Evolutionary conservation across 768 basidiomycete genomes (phyloP).

Genomic region (Hericium alpestre): DNA sequence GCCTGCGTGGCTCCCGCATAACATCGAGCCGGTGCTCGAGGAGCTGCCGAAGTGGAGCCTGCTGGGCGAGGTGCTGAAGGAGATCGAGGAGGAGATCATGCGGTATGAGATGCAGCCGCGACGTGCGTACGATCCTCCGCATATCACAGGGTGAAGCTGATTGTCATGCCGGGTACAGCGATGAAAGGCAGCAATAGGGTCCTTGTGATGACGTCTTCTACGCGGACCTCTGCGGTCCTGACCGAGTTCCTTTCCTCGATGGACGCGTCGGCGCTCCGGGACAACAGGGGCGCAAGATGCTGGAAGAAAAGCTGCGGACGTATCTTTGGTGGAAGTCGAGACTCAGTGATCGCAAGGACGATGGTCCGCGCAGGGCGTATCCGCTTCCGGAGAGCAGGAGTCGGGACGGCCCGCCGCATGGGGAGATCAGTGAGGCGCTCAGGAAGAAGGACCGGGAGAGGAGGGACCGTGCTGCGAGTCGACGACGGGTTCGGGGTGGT

Average conservation of each 20-base stretch:
- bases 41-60: conserved; percentile 93
- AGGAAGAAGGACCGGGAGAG: conserved; percentile 65
- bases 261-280: conserved; percentile 47
- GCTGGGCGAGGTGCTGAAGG: conserved; percentile 74
- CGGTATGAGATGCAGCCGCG: conserved; percentile 37
- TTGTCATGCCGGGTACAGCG: conserved; percentile 7
- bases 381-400: conserved; percentile 16
- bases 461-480: conserved; percentile 46
- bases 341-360: conserved; percentile 26
- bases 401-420: conserved; percentile 12
- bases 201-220: conserved; percentile 81
- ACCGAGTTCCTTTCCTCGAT: conserved; percentile 70
- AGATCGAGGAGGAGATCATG: conserved; percentile 81
- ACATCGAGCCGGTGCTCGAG: conserved; percentile 80
- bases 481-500: conserved; percentile 73
- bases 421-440: conserved; percentile 58
- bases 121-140: neutral
- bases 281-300: conserved; percentile 60
- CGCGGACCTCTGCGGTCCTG: conserved; percentile 61
- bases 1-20: conserved; percentile 59
- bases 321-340: conserved; percentile 80
- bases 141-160: no score
- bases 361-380: conserved; percentile 19
- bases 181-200: conserved; percentile 62
- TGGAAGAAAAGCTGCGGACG: conserved; percentile 59